A percentile compares a stretch with the other conserved stretches of the same genome.
phyloP scores from a whole-genome alignment of 257 asterid species.

The Verbena officinalis region DNA sequence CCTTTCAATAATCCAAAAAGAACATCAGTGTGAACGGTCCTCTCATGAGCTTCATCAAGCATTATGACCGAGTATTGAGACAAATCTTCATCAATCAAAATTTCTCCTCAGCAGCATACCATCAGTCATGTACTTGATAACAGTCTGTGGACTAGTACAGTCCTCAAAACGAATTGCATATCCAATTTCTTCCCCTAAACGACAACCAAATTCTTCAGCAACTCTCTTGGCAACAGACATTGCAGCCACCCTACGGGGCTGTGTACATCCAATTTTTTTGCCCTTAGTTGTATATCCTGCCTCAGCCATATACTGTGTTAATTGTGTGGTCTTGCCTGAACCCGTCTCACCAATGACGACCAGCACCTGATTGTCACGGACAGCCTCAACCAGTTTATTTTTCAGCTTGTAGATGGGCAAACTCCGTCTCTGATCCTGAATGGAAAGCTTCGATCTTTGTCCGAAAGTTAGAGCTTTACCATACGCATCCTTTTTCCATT shows the following conservation, averaged over 20 bases:
- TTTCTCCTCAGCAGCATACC: conserved; percentile 97
- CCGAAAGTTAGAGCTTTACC: conserved; percentile 92
- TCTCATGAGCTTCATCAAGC: conserved; percentile 97
- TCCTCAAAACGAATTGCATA: conserved; percentile 94
- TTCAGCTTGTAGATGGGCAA: conserved; percentile 85
- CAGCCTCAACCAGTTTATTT: conserved; percentile 83
- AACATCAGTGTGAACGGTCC: conserved; percentile 88
- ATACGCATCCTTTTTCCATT: conserved; percentile 95
- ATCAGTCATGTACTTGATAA: conserved; percentile 95
- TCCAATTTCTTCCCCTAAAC: conserved; percentile 95
- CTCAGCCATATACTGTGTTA: conserved; percentile 93
- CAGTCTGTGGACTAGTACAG: conserved; percentile 98
- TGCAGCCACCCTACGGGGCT: conserved; percentile 99
- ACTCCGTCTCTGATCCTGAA: conserved; percentile 93
- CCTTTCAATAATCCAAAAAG: conserved; percentile 80
- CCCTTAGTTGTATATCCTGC: conserved; percentile 95
- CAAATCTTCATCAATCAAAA: conserved; percentile 76
- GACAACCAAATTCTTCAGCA: conserved; percentile 96
- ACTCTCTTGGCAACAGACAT: conserved; percentile 98
- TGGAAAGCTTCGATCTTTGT: conserved; percentile 88
- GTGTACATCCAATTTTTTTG: conserved; percentile 90
- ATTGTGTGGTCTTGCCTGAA: conserved; percentile 95
- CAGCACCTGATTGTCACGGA: conserved; percentile 84
- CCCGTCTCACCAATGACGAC: conserved; percentile 99
- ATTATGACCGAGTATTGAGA: conserved; percentile 88